Percentiles rank a stretch among this genome's conserved stretches.
phyloP scores from a whole-genome alignment of 1,139 yeast genomes.

The Candida sanyaensis region DNA sequence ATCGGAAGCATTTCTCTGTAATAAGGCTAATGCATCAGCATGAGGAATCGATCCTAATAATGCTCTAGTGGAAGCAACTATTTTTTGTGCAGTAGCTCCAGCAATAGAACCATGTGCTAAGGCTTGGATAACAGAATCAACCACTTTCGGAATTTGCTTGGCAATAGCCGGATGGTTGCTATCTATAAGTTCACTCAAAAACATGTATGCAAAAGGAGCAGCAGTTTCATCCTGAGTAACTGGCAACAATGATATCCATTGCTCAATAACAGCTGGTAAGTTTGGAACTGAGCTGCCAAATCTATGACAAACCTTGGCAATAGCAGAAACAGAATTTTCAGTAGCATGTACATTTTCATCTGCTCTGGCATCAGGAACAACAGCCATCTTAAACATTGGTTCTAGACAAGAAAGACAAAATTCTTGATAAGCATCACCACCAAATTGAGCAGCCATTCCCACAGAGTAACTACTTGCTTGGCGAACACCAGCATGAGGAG shows the following conservation, averaged over 20 bases:
- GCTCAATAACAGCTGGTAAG: slow-evolving; percentile 61
- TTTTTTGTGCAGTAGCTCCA: slow-evolving; percentile 70
- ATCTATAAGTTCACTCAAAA: slow-evolving; percentile 73
- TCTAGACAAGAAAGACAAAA: slow-evolving; percentile 70
- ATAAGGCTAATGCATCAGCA: slow-evolving; percentile 63
- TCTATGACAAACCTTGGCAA: slow-evolving; percentile 74
- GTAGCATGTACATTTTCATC: slow-evolving; percentile 87
- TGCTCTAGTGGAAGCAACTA: slow-evolving; percentile 60
- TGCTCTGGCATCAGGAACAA: slow-evolving; percentile 81
- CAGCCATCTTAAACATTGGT: slow-evolving; percentile 71
- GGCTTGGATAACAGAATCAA: slow-evolving; percentile 79
- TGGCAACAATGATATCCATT: slow-evolving; percentile 85
- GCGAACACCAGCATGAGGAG: slow-evolving; percentile 72
- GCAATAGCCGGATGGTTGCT: slow-evolving; percentile 64
- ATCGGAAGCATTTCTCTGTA: slow-evolving; percentile 64
- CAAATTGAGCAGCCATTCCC: slow-evolving; percentile 84
- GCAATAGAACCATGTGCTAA: slow-evolving; percentile 64
- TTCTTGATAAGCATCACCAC: slow-evolving; percentile 64
- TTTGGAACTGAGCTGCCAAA: slow-evolving; percentile 61
- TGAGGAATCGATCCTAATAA: slow-evolving; percentile 53
- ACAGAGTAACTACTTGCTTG: slow-evolving; percentile 87
- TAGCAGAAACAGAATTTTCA: slow-evolving; percentile 80
- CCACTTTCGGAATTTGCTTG: slow-evolving; percentile 58
- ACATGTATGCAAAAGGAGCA: slow-evolving; percentile 83
- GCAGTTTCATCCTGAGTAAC: slow-evolving; percentile 84